phyloP scores from a whole-genome alignment of 108 stramenopile species.

The Asterionellopsis glacialis region DNA sequence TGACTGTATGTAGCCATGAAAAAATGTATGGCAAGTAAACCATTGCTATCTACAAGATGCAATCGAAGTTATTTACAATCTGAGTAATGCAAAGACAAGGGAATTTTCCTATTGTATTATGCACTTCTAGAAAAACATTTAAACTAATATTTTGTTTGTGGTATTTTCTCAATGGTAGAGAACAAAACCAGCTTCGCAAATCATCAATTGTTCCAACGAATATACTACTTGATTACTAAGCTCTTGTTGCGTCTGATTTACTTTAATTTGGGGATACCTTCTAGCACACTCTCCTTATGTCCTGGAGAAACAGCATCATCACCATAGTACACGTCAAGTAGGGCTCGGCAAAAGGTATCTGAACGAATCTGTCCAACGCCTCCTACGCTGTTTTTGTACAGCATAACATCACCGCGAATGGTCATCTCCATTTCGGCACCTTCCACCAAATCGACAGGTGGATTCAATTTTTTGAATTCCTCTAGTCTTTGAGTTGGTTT shows the following conservation, averaged over 20 bases:
- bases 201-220: neutral
- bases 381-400: conserved; percentile 77
- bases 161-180: no score
- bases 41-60: no score
- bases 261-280: conserved; percentile 64
- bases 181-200: no score
- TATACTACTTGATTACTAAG: conserved; percentile 1
- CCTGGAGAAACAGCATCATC: conserved; percentile 63
- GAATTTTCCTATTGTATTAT: no score
- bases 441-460: conserved; percentile 72
- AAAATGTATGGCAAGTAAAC: no score
- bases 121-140: no score
- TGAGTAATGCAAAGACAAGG: no score
- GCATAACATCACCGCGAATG: conserved; percentile 73
- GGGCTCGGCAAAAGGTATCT: conserved; percentile 62
- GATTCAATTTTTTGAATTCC: conserved; percentile 82
- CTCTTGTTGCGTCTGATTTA: neutral
- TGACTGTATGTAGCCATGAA: no score
- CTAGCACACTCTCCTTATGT: conserved; percentile 63
- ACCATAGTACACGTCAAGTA: conserved; percentile 89
- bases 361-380: conserved; percentile 74
- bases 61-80: no score
- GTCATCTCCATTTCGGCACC: conserved; percentile 90
- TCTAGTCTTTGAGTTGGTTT: conserved; percentile 33
- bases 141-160: no score